phyloP scores from a whole-genome alignment of 108 stramenopile species.

The Cyclotella choctawhatcheeana region DNA sequence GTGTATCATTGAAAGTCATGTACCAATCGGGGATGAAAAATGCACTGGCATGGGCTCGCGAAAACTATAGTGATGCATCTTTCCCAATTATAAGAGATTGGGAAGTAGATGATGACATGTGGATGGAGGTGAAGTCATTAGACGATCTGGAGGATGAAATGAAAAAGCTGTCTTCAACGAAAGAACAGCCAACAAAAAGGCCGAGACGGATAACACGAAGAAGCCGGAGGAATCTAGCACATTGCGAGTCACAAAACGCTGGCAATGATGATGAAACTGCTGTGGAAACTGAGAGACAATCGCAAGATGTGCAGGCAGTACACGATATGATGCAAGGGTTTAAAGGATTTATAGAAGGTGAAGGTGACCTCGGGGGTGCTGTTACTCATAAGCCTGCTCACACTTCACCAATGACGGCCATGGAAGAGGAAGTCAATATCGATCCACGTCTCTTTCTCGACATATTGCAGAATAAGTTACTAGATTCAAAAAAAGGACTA shows the following conservation, averaged over 20 bases:
- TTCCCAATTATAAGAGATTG: constrained; percentile 41
- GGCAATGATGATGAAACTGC: background rate
- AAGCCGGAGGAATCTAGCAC: constrained; percentile 31
- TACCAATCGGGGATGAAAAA: constrained; percentile 42
- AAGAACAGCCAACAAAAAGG: background rate
- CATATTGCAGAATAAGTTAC: constrained; percentile 58
- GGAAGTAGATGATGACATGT: constrained; percentile 64
- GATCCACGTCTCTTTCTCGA: constrained; percentile 69
- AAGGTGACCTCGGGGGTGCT: constrained; percentile 68
- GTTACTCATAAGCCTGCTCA: background rate
- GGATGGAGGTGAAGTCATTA: constrained; percentile 61
- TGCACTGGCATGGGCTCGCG: constrained; percentile 27
- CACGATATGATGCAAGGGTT: constrained; percentile 56
- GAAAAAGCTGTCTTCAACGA: constrained; percentile 25
- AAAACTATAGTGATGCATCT: constrained; percentile 25
- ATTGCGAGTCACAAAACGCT: background rate
- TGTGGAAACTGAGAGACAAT: background rate
- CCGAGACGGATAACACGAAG: constrained; percentile 40
- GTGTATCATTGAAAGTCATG: constrained; percentile 50
- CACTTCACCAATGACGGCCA: background rate
- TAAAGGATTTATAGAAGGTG: constrained; percentile 59
- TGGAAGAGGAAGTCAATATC: constrained; percentile 43
- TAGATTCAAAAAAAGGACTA: constrained; percentile 11
- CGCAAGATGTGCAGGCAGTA: constrained; percentile 24
- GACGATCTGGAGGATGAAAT: constrained; percentile 45